Evolutionary conservation across 140 eudicot species (phyloP).

Genomic region (Stevia rebaudiana): DNA sequence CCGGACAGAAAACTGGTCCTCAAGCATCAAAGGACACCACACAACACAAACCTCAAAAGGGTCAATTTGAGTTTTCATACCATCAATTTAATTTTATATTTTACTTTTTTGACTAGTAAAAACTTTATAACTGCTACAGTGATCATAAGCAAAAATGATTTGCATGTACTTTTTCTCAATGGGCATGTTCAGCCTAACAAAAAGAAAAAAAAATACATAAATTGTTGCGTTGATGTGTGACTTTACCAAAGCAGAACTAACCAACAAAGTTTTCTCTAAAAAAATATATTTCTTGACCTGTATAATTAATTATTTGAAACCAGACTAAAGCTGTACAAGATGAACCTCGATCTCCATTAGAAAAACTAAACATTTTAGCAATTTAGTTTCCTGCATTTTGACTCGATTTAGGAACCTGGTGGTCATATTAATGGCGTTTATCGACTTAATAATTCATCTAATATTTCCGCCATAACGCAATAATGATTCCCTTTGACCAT

Average conservation of each 20-base stretch:
- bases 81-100: too few relatives aligned
- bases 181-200: slow-evolving; percentile 16
- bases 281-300: slow-evolving; percentile 19
- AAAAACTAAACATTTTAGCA: slow-evolving; percentile 8
- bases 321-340: slow-evolving; percentile 24
- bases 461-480: slow-evolving; percentile 37
- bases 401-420: slow-evolving; percentile 2
- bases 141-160: background rate
- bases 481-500: slow-evolving; percentile 74
- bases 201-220: slow-evolving; percentile 12
- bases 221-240: background rate
- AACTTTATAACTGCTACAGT: too few relatives aligned
- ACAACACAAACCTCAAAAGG: too few relatives aligned
- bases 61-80: background rate
- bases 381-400: slow-evolving; percentile 8
- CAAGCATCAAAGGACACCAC: too few relatives aligned
- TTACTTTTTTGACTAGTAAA: too few relatives aligned
- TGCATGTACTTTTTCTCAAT: slow-evolving; percentile 30
- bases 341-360: background rate
- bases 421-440: background rate
- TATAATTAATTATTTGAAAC: slow-evolving; percentile 5
- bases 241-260: slow-evolving; percentile 16
- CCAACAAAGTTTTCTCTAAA: slow-evolving; percentile 16
- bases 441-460: slow-evolving; percentile 21
- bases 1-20: too few relatives aligned